These are phyloP conservation scores for Sugiyamaella grinbergsii DNA, from an alignment of 1,139 yeast genomes.

Conservation along the genomic window DNA sequence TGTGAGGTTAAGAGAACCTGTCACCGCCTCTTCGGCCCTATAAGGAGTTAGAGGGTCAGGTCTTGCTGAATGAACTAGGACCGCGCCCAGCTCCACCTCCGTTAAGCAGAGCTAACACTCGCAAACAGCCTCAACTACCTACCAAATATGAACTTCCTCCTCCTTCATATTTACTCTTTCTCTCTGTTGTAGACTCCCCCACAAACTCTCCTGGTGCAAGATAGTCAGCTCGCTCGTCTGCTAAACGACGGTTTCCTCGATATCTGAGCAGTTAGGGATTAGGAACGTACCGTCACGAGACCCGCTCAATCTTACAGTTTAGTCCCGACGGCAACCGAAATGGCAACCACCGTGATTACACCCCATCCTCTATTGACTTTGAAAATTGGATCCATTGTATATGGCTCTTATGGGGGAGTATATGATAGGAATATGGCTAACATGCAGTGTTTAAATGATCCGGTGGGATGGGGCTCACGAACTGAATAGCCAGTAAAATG, in stretches of 20 bases:
- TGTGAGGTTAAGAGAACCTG: slow-evolving; percentile 23
- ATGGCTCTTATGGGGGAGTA: not conserved
- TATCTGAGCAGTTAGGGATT: slow-evolving; percentile 28
- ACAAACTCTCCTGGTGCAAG: slow-evolving; percentile 42
- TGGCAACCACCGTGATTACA: slow-evolving; percentile 34
- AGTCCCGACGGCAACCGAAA: slow-evolving; percentile 28
- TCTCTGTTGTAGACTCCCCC: slow-evolving; percentile 39
- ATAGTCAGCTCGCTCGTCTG: slow-evolving; percentile 31
- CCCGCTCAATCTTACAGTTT: slow-evolving; percentile 26
- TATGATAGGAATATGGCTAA: too few species aligned
- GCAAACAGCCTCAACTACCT: slow-evolving; percentile 15
- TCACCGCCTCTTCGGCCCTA: slow-evolving; percentile 35
- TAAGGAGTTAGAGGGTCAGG: not conserved
- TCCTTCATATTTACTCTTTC: slow-evolving; percentile 44
- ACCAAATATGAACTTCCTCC: slow-evolving; percentile 44
- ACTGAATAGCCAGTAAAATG: too few species aligned
- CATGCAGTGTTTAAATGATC: too few species aligned
- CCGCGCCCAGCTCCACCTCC: too few species aligned
- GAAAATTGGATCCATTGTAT: slow-evolving; percentile 18
- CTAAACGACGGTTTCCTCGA: slow-evolving; percentile 26
- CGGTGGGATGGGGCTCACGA: too few species aligned
- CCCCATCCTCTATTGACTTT: slow-evolving; percentile 40
- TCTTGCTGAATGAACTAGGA: too few species aligned
- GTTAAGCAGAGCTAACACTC: not conserved
- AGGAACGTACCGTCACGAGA: not conserved